Conservation (phyloP, 768 basidiomycete species). For the Amanita brunnescens region DNA sequence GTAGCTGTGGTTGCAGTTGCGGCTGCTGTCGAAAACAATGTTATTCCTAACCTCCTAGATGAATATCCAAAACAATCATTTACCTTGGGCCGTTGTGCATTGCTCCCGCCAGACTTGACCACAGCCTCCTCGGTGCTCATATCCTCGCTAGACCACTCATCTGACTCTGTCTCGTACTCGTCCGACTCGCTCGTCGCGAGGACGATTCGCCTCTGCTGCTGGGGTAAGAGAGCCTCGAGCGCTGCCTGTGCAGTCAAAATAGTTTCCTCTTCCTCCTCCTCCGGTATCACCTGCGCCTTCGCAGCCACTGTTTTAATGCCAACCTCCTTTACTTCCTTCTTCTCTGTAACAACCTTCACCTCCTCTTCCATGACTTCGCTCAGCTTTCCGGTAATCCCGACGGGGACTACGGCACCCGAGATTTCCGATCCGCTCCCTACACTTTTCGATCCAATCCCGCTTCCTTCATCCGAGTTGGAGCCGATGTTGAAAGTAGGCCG, state of each 20-base stretch:
- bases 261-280: constrained; percentile 6
- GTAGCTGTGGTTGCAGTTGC: constrained; percentile 8
- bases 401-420: constrained; percentile 3
- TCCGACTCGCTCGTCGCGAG: constrained; percentile 47
- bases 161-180: constrained; percentile 37
- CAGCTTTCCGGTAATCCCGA: neutral
- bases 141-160: constrained; percentile 56
- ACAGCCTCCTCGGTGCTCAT: constrained; percentile 24
- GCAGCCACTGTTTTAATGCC: neutral
- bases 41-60: neutral
- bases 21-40: constrained; percentile 1
- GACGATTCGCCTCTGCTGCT: constrained; percentile 36
- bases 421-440: constrained; percentile 27
- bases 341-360: neutral
- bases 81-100: neutral
- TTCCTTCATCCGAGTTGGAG: constrained; percentile 48
- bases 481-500: constrained; percentile 45
- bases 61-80: neutral
- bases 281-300: neutral
- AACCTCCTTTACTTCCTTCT: constrained; percentile 8
- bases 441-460: constrained; percentile 25
- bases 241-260: constrained; percentile 11
- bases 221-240: constrained; percentile 21
- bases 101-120: neutral
- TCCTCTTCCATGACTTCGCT: neutral